Evolutionary conservation across 2,329 filamentous ascomycete species (phyloP).

Genomic region (Alternaria panax): DNA sequence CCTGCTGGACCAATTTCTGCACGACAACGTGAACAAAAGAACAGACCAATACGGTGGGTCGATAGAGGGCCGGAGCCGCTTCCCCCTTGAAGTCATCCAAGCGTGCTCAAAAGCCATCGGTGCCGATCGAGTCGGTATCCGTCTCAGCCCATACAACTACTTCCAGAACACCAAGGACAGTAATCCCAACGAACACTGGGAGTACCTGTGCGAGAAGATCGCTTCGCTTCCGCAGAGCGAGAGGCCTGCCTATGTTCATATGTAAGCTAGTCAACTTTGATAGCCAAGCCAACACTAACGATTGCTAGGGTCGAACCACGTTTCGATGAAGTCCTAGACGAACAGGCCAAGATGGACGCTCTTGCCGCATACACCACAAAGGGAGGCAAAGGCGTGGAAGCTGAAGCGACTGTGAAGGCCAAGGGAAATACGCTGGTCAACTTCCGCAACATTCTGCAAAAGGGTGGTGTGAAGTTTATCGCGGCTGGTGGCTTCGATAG

Average conservation of each 20-base stretch:
- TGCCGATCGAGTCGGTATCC: conserved; percentile 42
- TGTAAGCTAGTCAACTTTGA: conserved; percentile 28
- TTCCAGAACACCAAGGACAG: conserved; percentile 54
- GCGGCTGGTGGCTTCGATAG: conserved; percentile 64
- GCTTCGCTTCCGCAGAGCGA: conserved; percentile 39
- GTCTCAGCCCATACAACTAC: conserved; percentile 47
- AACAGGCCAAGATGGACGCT: conserved; percentile 49
- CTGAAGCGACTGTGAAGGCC: conserved; percentile 39
- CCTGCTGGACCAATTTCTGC: conserved; percentile 61
- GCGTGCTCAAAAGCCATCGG: conserved; percentile 46
- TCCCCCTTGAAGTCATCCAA: conserved; percentile 62
- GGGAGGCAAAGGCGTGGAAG: conserved; percentile 36
- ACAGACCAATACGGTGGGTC: conserved; percentile 61
- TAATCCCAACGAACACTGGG: conserved; percentile 56
- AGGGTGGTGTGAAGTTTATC: conserved; percentile 61
- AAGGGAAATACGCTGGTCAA: conserved; percentile 41
- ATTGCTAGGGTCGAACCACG: conserved; percentile 44
- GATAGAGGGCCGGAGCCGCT: conserved; percentile 61
- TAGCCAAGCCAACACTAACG: conserved; percentile 11
- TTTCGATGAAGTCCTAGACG: conserved; percentile 48
- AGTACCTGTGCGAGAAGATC: conserved; percentile 54
- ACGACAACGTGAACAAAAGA: conserved; percentile 59
- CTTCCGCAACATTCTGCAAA: conserved; percentile 57
- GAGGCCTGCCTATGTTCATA: conserved; percentile 45
- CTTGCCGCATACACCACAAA: conserved; percentile 47